Evolutionary conservation across 805 yeast genomes (phyloP), one percentile per base, ranked within the genome.

Genomic region (Wickerhamomyces kurtzmanii): DNA sequence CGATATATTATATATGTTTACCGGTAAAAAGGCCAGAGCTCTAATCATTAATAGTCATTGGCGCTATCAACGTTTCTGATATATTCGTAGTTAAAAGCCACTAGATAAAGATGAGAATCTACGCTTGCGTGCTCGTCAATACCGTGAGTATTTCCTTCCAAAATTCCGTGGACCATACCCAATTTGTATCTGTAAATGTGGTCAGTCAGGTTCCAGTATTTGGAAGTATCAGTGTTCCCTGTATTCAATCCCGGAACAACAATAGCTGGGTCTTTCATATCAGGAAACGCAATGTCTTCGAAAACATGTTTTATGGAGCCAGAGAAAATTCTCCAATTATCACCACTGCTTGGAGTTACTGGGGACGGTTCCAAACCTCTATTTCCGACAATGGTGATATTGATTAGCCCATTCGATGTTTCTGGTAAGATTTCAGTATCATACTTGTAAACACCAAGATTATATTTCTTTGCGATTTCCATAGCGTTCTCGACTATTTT

Each of bases 161-260:
- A 37, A 23, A 53, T 49, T 19, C 58, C 49, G 22, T 50, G 51
- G 20, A 47, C 39, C 13, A 55, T 49, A 18, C 64, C 66, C 9
- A 83, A 79, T 23, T 63, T 61, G 46, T 63, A 73, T 32, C 87
- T 60, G 55, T 62, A 80, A 29, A 80, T 75, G 42, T 77, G 67
- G 20, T 59, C 49, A 3, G 79, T 67, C 40, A 80, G 53, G 23
- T 53, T 45, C 85, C 84, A 76, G 51, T 75, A 80, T 42, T 67
- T 61, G 32, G 60, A 56, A 5, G 86, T 78, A 44, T 80, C 87
- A 4, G 87, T 79, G 50, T 77, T 78, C 13, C 78, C 86, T 3
- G 80, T 61, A 65, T 72, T 68, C 22, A 78, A 47, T 15, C 68
- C 56, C 3, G 86, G 84, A 3, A 79, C 60, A 11, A 72, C 63